Conservation (phyloP, 2,329 filamentous ascomycete genomes). For the Chaetomiaceae sp. region DNA sequence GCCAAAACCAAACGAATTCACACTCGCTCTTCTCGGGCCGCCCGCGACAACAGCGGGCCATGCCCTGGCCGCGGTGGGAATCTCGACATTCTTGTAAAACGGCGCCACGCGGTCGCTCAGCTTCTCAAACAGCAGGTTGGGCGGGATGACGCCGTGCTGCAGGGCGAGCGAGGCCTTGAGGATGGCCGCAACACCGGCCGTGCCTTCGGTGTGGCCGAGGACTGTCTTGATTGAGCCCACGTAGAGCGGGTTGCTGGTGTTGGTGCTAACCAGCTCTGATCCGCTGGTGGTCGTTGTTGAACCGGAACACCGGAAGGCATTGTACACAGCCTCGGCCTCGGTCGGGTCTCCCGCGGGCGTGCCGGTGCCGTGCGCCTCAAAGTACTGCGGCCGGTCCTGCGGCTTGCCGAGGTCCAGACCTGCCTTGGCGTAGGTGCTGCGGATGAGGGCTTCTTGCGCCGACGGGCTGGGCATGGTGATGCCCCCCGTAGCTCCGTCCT, state of each 20-base stretch:
- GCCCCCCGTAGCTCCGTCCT: conserved; percentile 43
- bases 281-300: no score
- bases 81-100: background rate
- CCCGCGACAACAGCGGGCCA: background rate
- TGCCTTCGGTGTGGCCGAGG: conserved; percentile 44
- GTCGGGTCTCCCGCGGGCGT: conserved; percentile 27
- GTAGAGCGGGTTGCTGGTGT: conserved; percentile 19
- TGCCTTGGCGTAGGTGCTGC: conserved; percentile 35
- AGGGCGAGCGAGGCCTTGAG: conserved; percentile 38
- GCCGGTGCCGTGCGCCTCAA: conserved; percentile 40
- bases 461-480: conserved; percentile 43
- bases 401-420: conserved; percentile 28
- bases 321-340: background rate
- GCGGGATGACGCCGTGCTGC: conserved; percentile 36
- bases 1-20: conserved; percentile 19
- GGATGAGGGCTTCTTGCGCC: conserved; percentile 39
- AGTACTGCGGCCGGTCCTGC: conserved; percentile 13
- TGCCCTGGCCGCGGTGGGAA: background rate
- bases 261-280: no score
- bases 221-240: conserved; percentile 38
- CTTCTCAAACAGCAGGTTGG: conserved; percentile 29
- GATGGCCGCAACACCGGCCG: conserved; percentile 41
- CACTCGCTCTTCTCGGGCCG: background rate
- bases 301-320: background rate
- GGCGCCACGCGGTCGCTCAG: background rate